Evolutionary conservation across 768 basidiomycete species (phyloP).

Genomic region (Candolleomyces eurysporus): DNA sequence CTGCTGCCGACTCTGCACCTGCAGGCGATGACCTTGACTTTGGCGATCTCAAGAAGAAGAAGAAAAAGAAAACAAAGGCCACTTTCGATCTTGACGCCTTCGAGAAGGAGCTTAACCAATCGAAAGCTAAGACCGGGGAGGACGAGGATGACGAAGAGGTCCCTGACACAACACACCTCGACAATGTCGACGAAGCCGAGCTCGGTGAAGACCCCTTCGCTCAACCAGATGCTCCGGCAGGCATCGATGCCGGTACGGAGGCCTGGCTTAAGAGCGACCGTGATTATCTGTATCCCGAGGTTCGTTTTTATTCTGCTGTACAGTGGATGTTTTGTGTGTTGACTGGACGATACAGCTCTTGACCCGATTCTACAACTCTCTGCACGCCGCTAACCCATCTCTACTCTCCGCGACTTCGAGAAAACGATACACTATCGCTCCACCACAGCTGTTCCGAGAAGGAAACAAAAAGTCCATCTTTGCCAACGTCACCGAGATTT

Average conservation of each 20-base stretch:
- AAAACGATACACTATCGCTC: constrained; percentile 96
- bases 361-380: constrained; percentile 84
- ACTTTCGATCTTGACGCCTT: constrained; percentile 90
- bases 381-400: constrained; percentile 93
- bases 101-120: constrained; percentile 83
- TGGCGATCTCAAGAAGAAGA: constrained; percentile 96
- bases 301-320: constrained; percentile 25
- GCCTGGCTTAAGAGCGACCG: constrained; percentile 92
- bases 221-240: constrained; percentile 50
- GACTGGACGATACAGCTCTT: constrained; percentile 60
- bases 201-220: constrained; percentile 90
- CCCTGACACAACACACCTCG: constrained; percentile 61
- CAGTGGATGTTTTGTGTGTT: background rate
- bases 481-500: constrained; percentile 95
- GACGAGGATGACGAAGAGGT: constrained; percentile 58
- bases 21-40: constrained; percentile 84
- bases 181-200: constrained; percentile 75
- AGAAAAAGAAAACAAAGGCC: constrained; percentile 88
- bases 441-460: constrained; percentile 91
- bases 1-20: constrained; percentile 43
- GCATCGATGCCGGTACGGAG: constrained; percentile 73
- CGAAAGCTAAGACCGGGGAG: constrained; percentile 56
- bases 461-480: constrained; percentile 98
- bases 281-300: constrained; percentile 96
- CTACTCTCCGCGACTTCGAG: constrained; percentile 76